Conservation (phyloP, 495 filamentous ascomycete genomes). For the Penicillium psychrofluorescens region DNA sequence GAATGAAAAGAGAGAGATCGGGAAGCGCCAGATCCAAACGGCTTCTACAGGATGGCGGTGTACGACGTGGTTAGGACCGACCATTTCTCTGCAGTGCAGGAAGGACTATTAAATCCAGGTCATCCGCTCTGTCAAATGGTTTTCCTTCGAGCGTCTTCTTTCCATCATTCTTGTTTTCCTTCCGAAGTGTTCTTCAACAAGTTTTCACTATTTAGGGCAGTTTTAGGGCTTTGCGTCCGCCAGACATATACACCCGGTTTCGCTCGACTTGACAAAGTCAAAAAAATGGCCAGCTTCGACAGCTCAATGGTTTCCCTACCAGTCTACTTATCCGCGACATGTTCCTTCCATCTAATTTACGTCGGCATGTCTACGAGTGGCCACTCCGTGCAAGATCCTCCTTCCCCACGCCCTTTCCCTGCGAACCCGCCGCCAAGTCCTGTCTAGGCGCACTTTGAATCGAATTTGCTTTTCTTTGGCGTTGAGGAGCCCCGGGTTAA, state of each 20-base stretch:
- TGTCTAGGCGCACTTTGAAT: conserved; percentile 13
- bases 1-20: not conserved
- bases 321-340: not conserved
- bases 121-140: not conserved
- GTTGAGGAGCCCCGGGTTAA: conserved; percentile 8
- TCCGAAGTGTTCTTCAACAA: not conserved
- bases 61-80: conserved; percentile 14
- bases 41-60: conserved; percentile 28
- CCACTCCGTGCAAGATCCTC: conserved; percentile 27
- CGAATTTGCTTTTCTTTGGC: conserved; percentile 6
- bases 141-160: not conserved
- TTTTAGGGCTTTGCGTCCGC: not conserved
- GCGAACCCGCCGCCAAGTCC: conserved; percentile 40
- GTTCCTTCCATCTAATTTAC: not conserved
- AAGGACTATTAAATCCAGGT: conserved; percentile 14
- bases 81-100: too few species aligned
- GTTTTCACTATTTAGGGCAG: not conserved
- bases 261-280: not conserved
- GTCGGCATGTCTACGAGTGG: conserved; percentile 6
- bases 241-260: too few species aligned
- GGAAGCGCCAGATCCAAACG: conserved; percentile 17
- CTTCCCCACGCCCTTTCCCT: conserved; percentile 34
- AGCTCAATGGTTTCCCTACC: not conserved
- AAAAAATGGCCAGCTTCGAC: conserved; percentile 3
- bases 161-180: not conserved